phyloP scores from a whole-genome alignment of 768 basidiomycete genomes.

The Dendrothele bispora region DNA sequence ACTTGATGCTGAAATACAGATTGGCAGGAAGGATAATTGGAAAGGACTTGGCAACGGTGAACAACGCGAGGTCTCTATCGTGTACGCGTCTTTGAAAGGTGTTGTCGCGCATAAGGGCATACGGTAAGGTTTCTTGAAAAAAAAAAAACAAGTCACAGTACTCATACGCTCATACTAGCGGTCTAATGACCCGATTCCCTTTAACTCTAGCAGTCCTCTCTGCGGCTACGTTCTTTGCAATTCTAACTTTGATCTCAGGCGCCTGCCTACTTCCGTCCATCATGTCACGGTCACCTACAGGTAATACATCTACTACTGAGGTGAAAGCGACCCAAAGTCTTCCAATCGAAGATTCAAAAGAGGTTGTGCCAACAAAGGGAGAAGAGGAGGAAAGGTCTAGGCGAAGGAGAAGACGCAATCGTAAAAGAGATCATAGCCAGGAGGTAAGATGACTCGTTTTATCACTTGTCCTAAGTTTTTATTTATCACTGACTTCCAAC shows the following conservation, averaged over 20 bases:
- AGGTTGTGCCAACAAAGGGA: conserved; percentile 4
- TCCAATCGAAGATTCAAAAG: background rate
- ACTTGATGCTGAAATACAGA: conserved; percentile 59
- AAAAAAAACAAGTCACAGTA: too few relatives aligned
- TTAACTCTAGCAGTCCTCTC: conserved; percentile 50
- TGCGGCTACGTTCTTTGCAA: conserved; percentile 44
- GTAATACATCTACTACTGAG: too few relatives aligned
- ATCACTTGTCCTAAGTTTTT: background rate
- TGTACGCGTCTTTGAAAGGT: conserved; percentile 61
- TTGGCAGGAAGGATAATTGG: conserved; percentile 79
- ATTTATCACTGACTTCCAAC: background rate
- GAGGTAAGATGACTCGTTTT: background rate
- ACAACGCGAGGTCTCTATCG: conserved; percentile 71
- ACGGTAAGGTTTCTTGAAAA: conserved; percentile 55
- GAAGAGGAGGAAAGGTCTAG: conserved; percentile 15
- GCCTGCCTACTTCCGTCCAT: conserved; percentile 53
- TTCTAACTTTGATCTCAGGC: conserved; percentile 46
- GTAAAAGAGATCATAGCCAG: conserved; percentile 3
- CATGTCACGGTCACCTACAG: conserved; percentile 17
- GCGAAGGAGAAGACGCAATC: conserved; percentile 6
- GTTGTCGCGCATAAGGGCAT: conserved; percentile 65
- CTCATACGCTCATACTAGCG: conserved; percentile 48
- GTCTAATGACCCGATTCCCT: conserved; percentile 71
- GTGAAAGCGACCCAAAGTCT: background rate
- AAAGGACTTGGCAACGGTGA: conserved; percentile 63